Conservation (phyloP, 2,329 filamentous ascomycete species). For the Stachybotrys chartarum region DNA sequence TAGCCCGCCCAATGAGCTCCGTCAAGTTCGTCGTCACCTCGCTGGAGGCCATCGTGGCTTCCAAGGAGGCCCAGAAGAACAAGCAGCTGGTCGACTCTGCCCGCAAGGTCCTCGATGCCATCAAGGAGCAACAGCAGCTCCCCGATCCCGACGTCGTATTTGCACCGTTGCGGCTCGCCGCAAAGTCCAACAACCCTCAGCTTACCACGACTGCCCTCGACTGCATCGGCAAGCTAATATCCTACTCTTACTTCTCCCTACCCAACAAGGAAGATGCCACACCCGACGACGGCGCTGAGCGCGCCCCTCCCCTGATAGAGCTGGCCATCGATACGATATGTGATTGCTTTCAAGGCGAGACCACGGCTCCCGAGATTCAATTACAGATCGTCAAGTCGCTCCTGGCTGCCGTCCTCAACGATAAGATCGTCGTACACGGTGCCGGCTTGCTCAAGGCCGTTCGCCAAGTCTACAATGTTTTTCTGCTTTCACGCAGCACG, state of each 20-base stretch:
- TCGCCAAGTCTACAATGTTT: conserved; percentile 98
- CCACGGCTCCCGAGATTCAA: conserved; percentile 85
- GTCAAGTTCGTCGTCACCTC: conserved; percentile 94
- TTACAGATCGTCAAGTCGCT: conserved; percentile 97
- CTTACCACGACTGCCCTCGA: conserved; percentile 88
- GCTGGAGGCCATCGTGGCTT: conserved; percentile 82
- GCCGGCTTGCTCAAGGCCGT: conserved; percentile 94
- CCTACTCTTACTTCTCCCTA: conserved; percentile 94
- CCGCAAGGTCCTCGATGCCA: conserved; percentile 73
- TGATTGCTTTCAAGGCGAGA: conserved; percentile 97
- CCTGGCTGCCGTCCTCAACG: conserved; percentile 89
- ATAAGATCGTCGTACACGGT: conserved; percentile 97
- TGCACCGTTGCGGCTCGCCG: conserved; percentile 81
- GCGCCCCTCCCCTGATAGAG: conserved; percentile 74
- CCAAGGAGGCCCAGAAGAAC: conserved; percentile 83
- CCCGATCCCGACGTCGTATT: conserved; percentile 92
- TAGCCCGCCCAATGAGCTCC: conserved; percentile 67
- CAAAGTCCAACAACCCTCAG: conserved; percentile 75
- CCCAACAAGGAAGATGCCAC: conserved; percentile 40
- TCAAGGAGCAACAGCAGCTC: conserved; percentile 77
- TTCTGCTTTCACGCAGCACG: conserved; percentile 86
- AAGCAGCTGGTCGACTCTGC: conserved; percentile 78
- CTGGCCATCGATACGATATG: conserved; percentile 98
- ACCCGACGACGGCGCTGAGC: conserved; percentile 25
- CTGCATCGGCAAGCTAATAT: conserved; percentile 98